phyloP scores from a whole-genome alignment of 192 early-diverging fungal genomes.

The Linnemannia hyalina region DNA sequence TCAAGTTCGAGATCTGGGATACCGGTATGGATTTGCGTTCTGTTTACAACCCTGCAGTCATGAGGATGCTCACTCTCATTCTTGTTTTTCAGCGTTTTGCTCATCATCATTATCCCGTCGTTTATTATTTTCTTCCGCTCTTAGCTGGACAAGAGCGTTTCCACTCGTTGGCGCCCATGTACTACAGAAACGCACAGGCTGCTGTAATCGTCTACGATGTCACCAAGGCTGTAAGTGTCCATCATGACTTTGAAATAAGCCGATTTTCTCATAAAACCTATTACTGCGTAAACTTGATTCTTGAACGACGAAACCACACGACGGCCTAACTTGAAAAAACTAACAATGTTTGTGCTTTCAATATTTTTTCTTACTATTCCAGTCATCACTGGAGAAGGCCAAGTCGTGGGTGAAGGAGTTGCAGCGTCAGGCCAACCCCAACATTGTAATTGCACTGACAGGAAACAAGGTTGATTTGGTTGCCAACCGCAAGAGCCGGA shows the following conservation, averaged over 20 bases:
- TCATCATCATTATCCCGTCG: background rate
- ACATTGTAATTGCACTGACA: slow-evolving; percentile 96
- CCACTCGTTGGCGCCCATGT: slow-evolving; percentile 96
- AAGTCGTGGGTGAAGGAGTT: slow-evolving; percentile 97
- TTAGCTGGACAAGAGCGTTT: slow-evolving; percentile 96
- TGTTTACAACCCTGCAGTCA: background rate
- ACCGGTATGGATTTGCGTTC: slow-evolving; percentile 55
- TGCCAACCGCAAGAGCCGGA: slow-evolving; percentile 14
- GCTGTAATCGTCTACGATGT: slow-evolving; percentile 98
- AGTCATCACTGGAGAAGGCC: slow-evolving; percentile 91
- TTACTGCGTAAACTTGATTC: background rate
- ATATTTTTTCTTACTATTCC: slow-evolving; percentile 12
- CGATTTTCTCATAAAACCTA: background rate
- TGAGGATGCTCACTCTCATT: background rate
- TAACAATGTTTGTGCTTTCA: background rate
- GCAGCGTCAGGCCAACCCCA: slow-evolving; percentile 94
- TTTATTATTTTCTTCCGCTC: background rate
- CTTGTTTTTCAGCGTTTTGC: background rate
- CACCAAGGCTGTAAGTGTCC: slow-evolving; percentile 73
- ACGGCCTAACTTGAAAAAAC: background rate
- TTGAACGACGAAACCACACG: background rate
- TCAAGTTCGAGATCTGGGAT: slow-evolving; percentile 92
- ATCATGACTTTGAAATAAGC: background rate
- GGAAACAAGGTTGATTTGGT: slow-evolving; percentile 97
- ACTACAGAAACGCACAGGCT: slow-evolving; percentile 98